Evolutionary conservation across 768 basidiomycete species (phyloP), one percentile per base, ranked within the genome.

Genomic region (Kwoniella botswanensis): DNA sequence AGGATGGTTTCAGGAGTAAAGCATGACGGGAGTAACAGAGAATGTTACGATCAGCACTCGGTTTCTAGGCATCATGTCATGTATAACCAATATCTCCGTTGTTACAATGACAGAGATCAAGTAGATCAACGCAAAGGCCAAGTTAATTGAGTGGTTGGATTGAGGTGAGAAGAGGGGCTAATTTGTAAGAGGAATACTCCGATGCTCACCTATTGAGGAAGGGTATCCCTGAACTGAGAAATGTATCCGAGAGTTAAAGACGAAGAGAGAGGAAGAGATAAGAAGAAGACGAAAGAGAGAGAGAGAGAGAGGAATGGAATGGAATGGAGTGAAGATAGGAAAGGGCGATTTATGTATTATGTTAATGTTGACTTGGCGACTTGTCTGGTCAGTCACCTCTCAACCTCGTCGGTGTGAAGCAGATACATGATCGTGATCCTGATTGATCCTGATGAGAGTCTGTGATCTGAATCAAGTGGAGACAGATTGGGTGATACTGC

Each of bases 141-240:
- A 24, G 26, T 10, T 17, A 24, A 29, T 26, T 58, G 57, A 24
- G 57, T 12, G 2, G 24, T 15, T 15, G 52, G 5, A 58, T 2
- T 18, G 26, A 13, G 26, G 9, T 1, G 1, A 13, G 26, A 17
- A 6, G 35, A 35, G 7, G 6, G 35, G 35, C 1, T 35, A 35
- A 35, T 35, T 35, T 58, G 57, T 41, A 26, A 58, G 57, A 58
- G 57, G 57, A 58, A 58, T 58, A 35, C 57, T 58, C 57, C 57
- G 57, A 58, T 29, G 18, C 57, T 58, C 57, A 58, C 57, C 57
- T 18, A 22, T 5, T 3, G 24, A 22, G n/a, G 22, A 12, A 24
- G 12, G 55, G 24, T 24, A 56, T 26, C 57, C 15, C 57, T 58
- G 26, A 35, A 10, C 9, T 21, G 24, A 58, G 57, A 17, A 58